Evolutionary conservation across 179 eudicot species (phyloP), one percentile per base, ranked within the genome.

Genomic region (Camellia oleifera): DNA sequence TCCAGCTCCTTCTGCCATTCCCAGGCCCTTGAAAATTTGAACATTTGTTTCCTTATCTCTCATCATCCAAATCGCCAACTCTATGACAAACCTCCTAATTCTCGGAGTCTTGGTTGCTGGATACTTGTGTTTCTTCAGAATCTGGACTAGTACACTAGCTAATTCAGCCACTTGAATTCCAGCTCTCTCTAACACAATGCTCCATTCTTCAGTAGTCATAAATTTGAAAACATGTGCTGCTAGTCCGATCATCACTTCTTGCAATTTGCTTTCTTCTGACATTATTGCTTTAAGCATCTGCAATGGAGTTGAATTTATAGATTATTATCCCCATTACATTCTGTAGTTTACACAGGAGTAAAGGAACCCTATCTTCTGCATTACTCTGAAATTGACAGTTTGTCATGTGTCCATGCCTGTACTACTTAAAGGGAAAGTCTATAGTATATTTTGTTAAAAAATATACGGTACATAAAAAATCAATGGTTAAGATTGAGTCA

Each of bases 201-300:
- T 87, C 0, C 92, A 89, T 75, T 92, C 98, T 56, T 83, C 65
- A n/a, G 83, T 57, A 50, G 84, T 69, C 87, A 91, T 89, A 81
- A 89, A 88, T 81, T 82, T 92, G 88, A 94, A 92, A 5, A 92
- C 86, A 9, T 83, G 87, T 50, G 97, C 92, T 52, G 90, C 98
- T 80, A 95, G 84, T 76, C 98, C 99, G 50, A 94, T 79, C 97
- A 91, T 94, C 69, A 94, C 98, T 86, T 96, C 99, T 61, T 88
- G 97, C 76, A 92, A 77, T 74, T 90, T 91, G 88, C 78, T 84
- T 63, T 90, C 93, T 79, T 87, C 88, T 52, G 84, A 85, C 86
- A 82, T 88, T 75, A 92, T 91, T 57, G 85, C 91, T 81, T 79
- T 83, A 13, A 96, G 89, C 18, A 94, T 86, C 99, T 96, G 92